Base-by-base conservation (phyloP, 2,329 filamentous ascomycete genomes). In the Fusarium sp. region DNA sequence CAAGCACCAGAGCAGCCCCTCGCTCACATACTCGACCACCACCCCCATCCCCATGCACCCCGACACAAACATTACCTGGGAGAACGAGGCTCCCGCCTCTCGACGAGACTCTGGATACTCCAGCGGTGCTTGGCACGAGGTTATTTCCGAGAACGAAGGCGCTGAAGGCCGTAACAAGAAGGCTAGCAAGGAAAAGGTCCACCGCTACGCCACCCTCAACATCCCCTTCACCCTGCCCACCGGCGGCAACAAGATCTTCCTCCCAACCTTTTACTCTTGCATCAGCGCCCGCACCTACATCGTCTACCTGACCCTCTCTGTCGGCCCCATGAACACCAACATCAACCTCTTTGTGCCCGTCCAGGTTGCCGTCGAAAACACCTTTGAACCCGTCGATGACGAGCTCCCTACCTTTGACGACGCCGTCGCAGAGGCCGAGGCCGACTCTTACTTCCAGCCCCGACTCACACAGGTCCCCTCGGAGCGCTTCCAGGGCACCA, bases 181-280 rank as follows among this genome's bases (percentile, higher is more conserved):
- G 67, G 48, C 75, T 14, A 77, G 76, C 35, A 71, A 80, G n/a
- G 78, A 81, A 14, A 80, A 81, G 1, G 70, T 85, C 72, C 80
- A 79, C 69, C 83, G 89, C 77, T 81, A 82, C 1, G 79, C 88
- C 1, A 80, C 80, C 6, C 72, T 91, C 11, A 80, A 84, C 48
- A 78, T 91, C 1, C 88, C 88, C 1, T 81, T 91, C 67, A 78
- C 80, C 18, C 78, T 91, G 35, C 87, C 88, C 5, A 79, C 82
- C 10, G 78, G 81, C 32, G 86, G 85, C 80, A 86, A 84, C 76
- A 88, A 86, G 78, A 82, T 85, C 10, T 88, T 90, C 73, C 71
- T 90, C 25, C 89, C 89, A 0, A 88, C 87, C 6, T 91, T 91
- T 77, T 88, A 90, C 81, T 88, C 87, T 10, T 91, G 89, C 82